Percentiles rank a stretch among this genome's conserved stretches.
Evolutionary conservation across 23 red algal genomes (phyloP).

Genomic region (Gracilariopsis chorda): DNA sequence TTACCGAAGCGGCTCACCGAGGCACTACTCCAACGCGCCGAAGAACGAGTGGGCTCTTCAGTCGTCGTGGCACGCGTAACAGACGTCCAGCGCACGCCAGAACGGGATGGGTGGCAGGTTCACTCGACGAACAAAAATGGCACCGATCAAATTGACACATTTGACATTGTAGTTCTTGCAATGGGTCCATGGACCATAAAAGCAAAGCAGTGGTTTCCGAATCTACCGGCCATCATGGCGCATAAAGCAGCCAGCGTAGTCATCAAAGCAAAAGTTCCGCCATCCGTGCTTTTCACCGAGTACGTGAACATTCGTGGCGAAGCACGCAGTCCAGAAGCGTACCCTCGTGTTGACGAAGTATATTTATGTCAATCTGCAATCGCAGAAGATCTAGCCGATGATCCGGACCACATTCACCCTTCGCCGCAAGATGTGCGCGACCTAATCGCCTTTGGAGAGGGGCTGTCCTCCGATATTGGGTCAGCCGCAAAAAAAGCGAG

Average conservation of each 20-base stretch:
- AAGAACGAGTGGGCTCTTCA: not conserved
- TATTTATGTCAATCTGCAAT: constrained; percentile 51
- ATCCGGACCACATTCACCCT: not conserved
- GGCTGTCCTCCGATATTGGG: constrained; percentile 6
- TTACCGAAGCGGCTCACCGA: constrained; percentile 33
- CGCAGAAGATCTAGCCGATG: not conserved
- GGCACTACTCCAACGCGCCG: constrained; percentile 29
- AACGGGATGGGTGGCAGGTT: not conserved
- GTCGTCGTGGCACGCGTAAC: constrained; percentile 16
- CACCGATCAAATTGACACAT: not conserved
- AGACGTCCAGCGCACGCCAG: not conserved
- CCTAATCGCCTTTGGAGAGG: constrained; percentile 28
- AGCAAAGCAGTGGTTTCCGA: constrained; percentile 48
- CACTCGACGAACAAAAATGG: not conserved
- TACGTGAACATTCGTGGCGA: not conserved
- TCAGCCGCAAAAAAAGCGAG: not conserved
- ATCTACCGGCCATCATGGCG: constrained; percentile 27
- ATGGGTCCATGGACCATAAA: constrained; percentile 68
- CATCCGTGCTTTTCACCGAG: constrained; percentile 40
- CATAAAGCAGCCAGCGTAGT: constrained; percentile 64
- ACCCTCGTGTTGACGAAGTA: constrained; percentile 58
- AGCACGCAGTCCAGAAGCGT: constrained; percentile 38
- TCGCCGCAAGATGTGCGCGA: not conserved
- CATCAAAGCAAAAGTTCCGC: not conserved
- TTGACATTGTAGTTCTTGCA: constrained; percentile 47